phyloP scores from a whole-genome alignment of 1,139 yeast species.

The Candida sp. region DNA sequence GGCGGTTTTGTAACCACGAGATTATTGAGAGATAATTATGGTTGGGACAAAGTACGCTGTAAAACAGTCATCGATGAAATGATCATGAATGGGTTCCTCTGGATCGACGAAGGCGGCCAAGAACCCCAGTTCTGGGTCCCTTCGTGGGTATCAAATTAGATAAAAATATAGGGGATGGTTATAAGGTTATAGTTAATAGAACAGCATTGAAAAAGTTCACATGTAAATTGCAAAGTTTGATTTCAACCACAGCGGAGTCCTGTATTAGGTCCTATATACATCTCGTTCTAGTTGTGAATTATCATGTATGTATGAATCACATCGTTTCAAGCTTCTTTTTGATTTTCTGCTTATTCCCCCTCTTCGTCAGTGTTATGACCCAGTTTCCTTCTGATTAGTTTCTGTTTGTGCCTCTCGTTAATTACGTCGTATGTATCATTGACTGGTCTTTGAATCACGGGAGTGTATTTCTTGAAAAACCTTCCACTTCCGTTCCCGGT shows the following conservation, averaged over 20 bases:
- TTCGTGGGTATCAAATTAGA: slow-evolving; percentile 31
- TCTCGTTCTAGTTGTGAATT: too few relatives aligned
- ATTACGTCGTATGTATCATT: slow-evolving; percentile 62
- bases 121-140: slow-evolving; percentile 67
- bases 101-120: slow-evolving; percentile 70
- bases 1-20: slow-evolving; percentile 64
- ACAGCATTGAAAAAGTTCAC: too few relatives aligned
- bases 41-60: slow-evolving; percentile 67
- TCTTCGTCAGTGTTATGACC: too few relatives aligned
- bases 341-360: too few relatives aligned
- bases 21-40: slow-evolving; percentile 64
- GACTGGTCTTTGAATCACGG: slow-evolving; percentile 54
- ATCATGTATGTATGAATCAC: too few relatives aligned
- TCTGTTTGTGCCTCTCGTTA: slow-evolving; percentile 58
- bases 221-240: too few relatives aligned
- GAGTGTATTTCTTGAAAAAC: slow-evolving; percentile 52
- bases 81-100: slow-evolving; percentile 75
- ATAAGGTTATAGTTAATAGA: neutral
- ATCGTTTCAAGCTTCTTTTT: too few relatives aligned
- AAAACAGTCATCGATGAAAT: slow-evolving; percentile 68
- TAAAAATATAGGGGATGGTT: neutral
- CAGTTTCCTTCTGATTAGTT: slow-evolving; percentile 25
- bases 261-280: too few relatives aligned
- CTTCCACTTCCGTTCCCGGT: slow-evolving; percentile 74
- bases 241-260: too few relatives aligned